Evolutionary conservation across 108 stramenopile species (phyloP).

Genomic region (Skeletonema tropicum): DNA sequence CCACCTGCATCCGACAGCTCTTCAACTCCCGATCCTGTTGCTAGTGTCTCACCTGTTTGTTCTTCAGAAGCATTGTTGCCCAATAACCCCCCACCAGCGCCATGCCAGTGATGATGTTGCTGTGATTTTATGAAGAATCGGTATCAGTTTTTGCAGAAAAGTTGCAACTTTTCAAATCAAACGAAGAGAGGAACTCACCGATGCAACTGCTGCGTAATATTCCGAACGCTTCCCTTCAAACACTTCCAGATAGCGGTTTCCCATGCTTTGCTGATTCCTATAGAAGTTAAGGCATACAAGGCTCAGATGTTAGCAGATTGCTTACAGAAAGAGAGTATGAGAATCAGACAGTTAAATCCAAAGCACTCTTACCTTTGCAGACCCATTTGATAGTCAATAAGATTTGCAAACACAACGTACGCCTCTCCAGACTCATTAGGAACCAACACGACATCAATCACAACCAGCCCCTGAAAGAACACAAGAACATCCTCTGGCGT

Average conservation of each 20-base stretch:
- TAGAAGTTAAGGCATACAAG: not conserved
- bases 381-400: constrained; percentile 95
- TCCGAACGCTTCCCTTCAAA: constrained; percentile 86
- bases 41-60: constrained; percentile 21
- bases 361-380: constrained; percentile 72
- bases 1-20: constrained; percentile 18
- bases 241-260: constrained; percentile 87
- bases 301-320: not conserved
- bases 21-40: constrained; percentile 9
- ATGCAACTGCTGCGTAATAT: constrained; percentile 89
- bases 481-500: constrained; percentile 91
- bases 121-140: constrained; percentile 4
- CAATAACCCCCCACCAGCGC: constrained; percentile 30
- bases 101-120: constrained; percentile 76
- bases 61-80: constrained; percentile 21
- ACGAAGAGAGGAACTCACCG: constrained; percentile 55
- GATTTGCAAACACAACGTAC: constrained; percentile 92
- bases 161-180: not conserved
- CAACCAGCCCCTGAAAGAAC: constrained; percentile 93
- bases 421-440: constrained; percentile 75
- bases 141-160: not conserved
- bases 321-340: not conserved
- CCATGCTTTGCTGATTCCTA: constrained; percentile 84
- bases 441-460: constrained; percentile 89
- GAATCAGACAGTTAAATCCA: not conserved